Evolutionary conservation across 495 filamentous ascomycete species (phyloP).

Genomic region (Extremus antarcticus): DNA sequence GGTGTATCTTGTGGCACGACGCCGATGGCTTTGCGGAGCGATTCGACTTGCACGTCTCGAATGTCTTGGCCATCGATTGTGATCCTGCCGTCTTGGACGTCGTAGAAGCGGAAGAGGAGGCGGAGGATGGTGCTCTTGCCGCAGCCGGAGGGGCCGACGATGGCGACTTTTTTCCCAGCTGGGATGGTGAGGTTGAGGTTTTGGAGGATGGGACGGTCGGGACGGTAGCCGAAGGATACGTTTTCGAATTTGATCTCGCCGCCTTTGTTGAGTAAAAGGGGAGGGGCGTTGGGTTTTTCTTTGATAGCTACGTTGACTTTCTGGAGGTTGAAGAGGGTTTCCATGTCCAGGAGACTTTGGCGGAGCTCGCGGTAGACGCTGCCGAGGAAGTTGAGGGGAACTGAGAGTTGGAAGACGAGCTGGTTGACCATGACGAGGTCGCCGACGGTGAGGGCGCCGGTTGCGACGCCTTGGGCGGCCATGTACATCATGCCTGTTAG

Average conservation of each 20-base stretch:
- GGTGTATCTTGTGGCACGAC: constrained; percentile 97
- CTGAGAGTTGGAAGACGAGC: constrained; percentile 93
- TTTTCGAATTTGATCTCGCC: constrained; percentile 92
- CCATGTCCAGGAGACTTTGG: constrained; percentile 94
- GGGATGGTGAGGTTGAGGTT: constrained; percentile 82
- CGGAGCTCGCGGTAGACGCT: constrained; percentile 91
- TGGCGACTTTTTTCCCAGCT: constrained; percentile 87
- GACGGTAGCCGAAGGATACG: constrained; percentile 85
- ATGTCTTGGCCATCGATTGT: constrained; percentile 90
- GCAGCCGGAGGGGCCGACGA: constrained; percentile 91
- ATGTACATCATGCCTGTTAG: constrained; percentile 98
- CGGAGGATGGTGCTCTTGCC: constrained; percentile 90
- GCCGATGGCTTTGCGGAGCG: constrained; percentile 74
- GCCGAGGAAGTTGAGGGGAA: constrained; percentile 91
- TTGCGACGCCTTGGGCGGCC: constrained; percentile 76
- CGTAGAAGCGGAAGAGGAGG: constrained; percentile 88
- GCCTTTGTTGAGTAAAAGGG: constrained; percentile 58
- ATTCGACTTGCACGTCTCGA: constrained; percentile 68
- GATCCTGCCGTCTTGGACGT: constrained; percentile 77
- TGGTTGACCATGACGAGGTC: constrained; percentile 98
- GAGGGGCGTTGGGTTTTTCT: constrained; percentile 60
- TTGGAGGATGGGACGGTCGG: constrained; percentile 75
- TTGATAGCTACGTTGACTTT: constrained; percentile 87
- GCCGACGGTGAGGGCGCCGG: constrained; percentile 75
- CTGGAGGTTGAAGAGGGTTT: constrained; percentile 96